A percentile compares a stretch with the other conserved stretches of the same genome.
These are phyloP conservation scores for Elymus sibiricus DNA, from an alignment of 176 grass and related monocot species.

Conservation along the genomic window DNA sequence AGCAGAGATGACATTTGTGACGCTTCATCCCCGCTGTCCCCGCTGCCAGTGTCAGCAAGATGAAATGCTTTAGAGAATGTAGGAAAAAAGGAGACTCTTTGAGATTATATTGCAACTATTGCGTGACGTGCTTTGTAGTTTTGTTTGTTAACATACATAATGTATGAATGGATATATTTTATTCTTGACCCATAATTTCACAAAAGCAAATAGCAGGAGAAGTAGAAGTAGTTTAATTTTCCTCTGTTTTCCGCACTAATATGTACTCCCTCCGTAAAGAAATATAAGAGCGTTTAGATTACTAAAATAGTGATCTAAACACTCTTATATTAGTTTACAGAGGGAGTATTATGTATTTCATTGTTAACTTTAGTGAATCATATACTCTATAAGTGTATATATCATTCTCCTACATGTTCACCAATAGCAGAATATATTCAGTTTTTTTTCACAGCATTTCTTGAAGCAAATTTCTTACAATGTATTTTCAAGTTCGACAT, in stretches of 20 bases:
- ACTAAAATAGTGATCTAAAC: too few relatives aligned
- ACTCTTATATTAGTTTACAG: too few relatives aligned
- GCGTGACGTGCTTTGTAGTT: not conserved
- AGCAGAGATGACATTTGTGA: conserved; percentile 41
- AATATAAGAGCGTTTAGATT: too few relatives aligned
- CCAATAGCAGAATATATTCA: not conserved
- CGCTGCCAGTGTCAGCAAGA: conserved; percentile 27
- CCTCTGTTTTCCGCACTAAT: not conserved
- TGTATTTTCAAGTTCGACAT: not conserved
- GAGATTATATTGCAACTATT: not conserved
- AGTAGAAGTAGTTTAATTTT: not conserved
- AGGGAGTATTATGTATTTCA: not conserved
- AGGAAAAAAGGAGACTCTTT: not conserved
- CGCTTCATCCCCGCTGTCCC: conserved; percentile 41
- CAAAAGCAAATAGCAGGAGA: not conserved
- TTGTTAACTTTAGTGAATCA: not conserved
- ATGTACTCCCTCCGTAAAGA: too few relatives aligned
- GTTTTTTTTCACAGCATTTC: not conserved
- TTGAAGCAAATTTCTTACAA: not conserved
- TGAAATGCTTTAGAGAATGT: conserved; percentile 17
- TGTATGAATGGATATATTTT: conserved; percentile 8
- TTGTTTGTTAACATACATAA: conserved; percentile 4
- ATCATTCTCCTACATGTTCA: not conserved
- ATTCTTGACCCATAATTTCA: not conserved
- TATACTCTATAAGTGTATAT: not conserved